These are phyloP conservation scores for Cryptosporidium sp. DNA, from an alignment of 169 alveolate species.

Conservation along the genomic window DNA sequence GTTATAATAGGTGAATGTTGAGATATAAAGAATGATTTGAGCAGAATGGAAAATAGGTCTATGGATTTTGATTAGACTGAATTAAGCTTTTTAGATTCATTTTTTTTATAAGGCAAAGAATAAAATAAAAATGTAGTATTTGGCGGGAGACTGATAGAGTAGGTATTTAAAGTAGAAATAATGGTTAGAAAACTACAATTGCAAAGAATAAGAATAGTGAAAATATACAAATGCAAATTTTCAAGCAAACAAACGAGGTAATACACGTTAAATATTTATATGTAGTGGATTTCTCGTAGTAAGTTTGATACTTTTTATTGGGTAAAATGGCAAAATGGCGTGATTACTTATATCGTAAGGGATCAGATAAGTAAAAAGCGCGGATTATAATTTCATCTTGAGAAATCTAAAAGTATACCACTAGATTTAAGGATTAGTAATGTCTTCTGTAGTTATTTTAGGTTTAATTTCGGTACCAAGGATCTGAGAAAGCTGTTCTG, in stretches of 20 bases:
- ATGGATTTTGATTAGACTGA: no score
- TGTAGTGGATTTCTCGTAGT: not conserved
- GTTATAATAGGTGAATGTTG: not conserved
- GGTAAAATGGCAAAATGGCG: not conserved
- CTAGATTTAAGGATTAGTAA: constrained; percentile 3
- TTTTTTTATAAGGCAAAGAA: not conserved
- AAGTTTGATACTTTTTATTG: not conserved
- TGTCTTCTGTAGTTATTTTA: constrained; percentile 13
- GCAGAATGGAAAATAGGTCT: not conserved
- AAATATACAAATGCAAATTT: no score
- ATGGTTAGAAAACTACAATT: no score
- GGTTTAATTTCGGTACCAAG: constrained; percentile 45
- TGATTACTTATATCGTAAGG: not conserved
- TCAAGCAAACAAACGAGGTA: not conserved
- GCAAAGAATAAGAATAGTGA: not conserved
- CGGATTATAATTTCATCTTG: not conserved
- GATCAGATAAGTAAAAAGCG: not conserved
- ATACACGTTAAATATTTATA: no score
- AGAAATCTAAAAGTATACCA: not conserved
- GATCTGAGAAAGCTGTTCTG: constrained; percentile 26
- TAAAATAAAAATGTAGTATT: no score
- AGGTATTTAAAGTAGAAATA: not conserved
- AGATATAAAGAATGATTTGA: no score
- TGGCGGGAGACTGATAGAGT: not conserved
- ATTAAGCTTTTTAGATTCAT: not conserved